These are phyloP conservation scores for Fusarium sp. DNA, from an alignment of 2,329 filamentous ascomycete species.

Conservation along the genomic window DNA sequence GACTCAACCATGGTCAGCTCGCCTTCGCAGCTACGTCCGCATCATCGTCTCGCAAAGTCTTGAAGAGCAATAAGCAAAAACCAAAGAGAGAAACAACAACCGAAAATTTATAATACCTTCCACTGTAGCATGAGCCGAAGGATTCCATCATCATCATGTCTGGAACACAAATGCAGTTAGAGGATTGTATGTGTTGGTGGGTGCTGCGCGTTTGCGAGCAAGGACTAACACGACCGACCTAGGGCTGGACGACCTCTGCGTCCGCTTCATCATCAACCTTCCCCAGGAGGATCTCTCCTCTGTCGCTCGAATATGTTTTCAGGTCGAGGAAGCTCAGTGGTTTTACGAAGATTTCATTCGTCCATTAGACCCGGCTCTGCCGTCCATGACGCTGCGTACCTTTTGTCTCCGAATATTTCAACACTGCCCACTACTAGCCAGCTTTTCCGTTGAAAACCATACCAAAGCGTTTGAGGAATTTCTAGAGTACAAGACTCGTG, in stretches of 20 bases:
- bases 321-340: slow-evolving; percentile 99
- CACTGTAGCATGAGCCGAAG: slow-evolving; percentile 50
- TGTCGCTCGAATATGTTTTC: slow-evolving; percentile 95
- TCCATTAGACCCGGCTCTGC: slow-evolving; percentile 85
- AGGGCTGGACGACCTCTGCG: slow-evolving; percentile 98
- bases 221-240: slow-evolving; percentile 45
- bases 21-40: slow-evolving; percentile 49
- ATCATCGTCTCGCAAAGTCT: slow-evolving; percentile 52
- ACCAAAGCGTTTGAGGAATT: slow-evolving; percentile 91
- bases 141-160: slow-evolving; percentile 73
- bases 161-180: slow-evolving; percentile 84
- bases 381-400: slow-evolving; percentile 84
- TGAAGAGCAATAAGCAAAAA: slow-evolving; percentile 43
- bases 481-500: slow-evolving; percentile 91
- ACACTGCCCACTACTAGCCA: slow-evolving; percentile 89
- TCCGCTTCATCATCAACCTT: slow-evolving; percentile 97
- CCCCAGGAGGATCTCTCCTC: slow-evolving; percentile 90
- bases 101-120: slow-evolving; percentile 5
- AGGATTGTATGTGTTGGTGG: slow-evolving; percentile 77
- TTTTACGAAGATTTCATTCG: slow-evolving; percentile 99
- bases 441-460: slow-evolving; percentile 82
- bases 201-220: slow-evolving; percentile 21
- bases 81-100: slow-evolving; percentile 13
- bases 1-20: slow-evolving; percentile 53
- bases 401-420: slow-evolving; percentile 94